These are phyloP conservation scores for Diaporthe eres DNA, from an alignment of 2,329 filamentous ascomycete species.

Conservation along the genomic window DNA sequence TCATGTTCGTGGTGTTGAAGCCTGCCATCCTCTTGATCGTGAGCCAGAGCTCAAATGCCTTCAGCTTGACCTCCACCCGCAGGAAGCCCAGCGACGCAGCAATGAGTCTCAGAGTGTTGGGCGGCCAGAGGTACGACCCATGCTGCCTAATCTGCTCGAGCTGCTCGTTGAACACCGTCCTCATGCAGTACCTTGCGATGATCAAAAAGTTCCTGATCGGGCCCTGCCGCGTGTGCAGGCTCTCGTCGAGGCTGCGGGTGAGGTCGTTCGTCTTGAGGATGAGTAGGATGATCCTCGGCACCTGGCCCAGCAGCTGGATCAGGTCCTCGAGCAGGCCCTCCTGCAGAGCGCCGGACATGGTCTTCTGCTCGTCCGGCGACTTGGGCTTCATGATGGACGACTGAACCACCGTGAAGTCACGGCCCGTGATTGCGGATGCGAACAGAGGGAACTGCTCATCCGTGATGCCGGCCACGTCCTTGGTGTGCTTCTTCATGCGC, in stretches of 20 bases:
- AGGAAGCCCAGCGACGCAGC: slow-evolving; percentile 71
- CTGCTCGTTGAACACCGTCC: slow-evolving; percentile 76
- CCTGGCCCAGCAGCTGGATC: slow-evolving; percentile 87
- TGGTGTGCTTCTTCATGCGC: slow-evolving; percentile 88
- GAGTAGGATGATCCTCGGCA: slow-evolving; percentile 91
- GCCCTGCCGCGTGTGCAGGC: slow-evolving; percentile 80
- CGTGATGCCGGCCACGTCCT: slow-evolving; percentile 88
- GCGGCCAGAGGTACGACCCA: slow-evolving; percentile 71
- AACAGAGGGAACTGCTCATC: slow-evolving; percentile 96
- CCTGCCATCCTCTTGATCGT: slow-evolving; percentile 64
- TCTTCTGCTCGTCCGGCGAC: slow-evolving; percentile 83
- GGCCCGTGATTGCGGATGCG: slow-evolving; percentile 93
- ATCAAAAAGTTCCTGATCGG: slow-evolving; percentile 78
- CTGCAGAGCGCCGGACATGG: slow-evolving; percentile 86
- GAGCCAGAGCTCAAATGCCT: slow-evolving; percentile 74
- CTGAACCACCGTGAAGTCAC: slow-evolving; percentile 86
- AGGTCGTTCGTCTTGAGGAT: slow-evolving; percentile 99
- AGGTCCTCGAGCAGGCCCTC: slow-evolving; percentile 91
- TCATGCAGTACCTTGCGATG: slow-evolving; percentile 76
- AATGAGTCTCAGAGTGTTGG: slow-evolving; percentile 67
- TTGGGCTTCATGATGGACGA: slow-evolving; percentile 70
- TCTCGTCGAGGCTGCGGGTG: slow-evolving; percentile 93
- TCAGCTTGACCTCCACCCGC: slow-evolving; percentile 74
- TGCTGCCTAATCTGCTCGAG: slow-evolving; percentile 67
- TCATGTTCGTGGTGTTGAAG: slow-evolving; percentile 23